Percentiles rank a stretch among this genome's conserved stretches.
Conservation (phyloP, 2,329 filamentous ascomycete species). For the Aspergillus cejpii region DNA sequence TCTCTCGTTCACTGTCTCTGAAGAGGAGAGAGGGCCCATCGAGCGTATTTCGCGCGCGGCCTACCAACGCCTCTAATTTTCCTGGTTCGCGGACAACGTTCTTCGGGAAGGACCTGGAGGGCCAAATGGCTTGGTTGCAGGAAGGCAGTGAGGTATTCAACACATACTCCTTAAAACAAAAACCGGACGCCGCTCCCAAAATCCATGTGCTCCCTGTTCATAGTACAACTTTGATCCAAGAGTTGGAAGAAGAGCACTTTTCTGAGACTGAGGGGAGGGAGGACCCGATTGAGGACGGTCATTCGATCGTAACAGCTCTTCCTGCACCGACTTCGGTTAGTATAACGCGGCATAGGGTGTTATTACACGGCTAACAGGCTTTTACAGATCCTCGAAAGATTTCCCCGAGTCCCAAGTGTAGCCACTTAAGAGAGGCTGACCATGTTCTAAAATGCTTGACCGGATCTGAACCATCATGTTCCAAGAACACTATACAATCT, state of each 20-base stretch:
- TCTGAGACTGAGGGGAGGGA: conserved; percentile 1
- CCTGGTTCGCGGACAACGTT: conserved; percentile 6
- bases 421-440: background rate
- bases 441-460: too few species aligned
- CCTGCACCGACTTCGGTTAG: conserved; percentile 17
- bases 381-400: background rate
- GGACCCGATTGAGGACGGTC: conserved; percentile 8
- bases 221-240: conserved; percentile 20
- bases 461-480: too few species aligned
- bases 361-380: background rate
- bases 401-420: background rate
- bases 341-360: background rate
- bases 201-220: conserved; percentile 29
- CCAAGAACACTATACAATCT: too few species aligned
- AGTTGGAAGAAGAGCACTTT: conserved; percentile 8
- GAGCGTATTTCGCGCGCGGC: conserved; percentile 29
- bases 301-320: conserved; percentile 26
- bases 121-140: conserved; percentile 29
- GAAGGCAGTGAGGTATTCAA: conserved; percentile 22
- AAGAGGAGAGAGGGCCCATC: conserved; percentile 23
- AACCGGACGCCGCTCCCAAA: conserved; percentile 23
- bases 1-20: conserved; percentile 10
- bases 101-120: conserved; percentile 14
- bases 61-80: conserved; percentile 12
- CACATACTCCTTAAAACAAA: conserved; percentile 28